Evolutionary conservation across 2,329 filamentous ascomycete species (phyloP).

Genomic region (Corniculantispora saksenae): DNA sequence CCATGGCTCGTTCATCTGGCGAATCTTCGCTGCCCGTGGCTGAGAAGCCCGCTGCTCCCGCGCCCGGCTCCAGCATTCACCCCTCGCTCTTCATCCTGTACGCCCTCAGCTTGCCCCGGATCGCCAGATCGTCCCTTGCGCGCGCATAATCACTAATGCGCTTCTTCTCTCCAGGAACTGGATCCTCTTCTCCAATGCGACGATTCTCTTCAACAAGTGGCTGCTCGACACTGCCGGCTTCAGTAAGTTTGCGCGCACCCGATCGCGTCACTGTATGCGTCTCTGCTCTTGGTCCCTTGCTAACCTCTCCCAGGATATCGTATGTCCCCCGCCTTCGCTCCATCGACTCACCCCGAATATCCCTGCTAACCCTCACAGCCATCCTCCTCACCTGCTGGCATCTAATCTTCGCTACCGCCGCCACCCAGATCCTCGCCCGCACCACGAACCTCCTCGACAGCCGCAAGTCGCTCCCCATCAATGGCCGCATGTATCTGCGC

Average conservation of each 20-base stretch:
- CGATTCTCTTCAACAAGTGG: constrained; percentile 93
- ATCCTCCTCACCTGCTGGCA: constrained; percentile 69
- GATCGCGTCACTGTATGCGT: too few species aligned
- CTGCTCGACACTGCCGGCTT: constrained; percentile 75
- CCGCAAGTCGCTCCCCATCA: constrained; percentile 63
- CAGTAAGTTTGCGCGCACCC: constrained; percentile 52
- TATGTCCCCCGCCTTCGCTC: constrained; percentile 25
- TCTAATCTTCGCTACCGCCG: constrained; percentile 64
- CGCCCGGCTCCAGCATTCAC: constrained; percentile 30
- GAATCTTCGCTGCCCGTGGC: constrained; percentile 19
- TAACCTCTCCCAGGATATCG: constrained; percentile 33
- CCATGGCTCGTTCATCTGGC: constrained; percentile 12
- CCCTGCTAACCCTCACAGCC: constrained; percentile 32
- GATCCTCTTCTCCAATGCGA: constrained; percentile 82
- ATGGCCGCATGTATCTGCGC: constrained; percentile 58
- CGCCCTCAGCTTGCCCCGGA: constrained; percentile 6
- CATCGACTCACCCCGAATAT: not conserved
- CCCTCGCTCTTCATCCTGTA: constrained; percentile 37
- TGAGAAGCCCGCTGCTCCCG: constrained; percentile 29
- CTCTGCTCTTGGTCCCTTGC: constrained; percentile 21
- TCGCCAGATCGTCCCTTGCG: not conserved
- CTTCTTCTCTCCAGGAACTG: constrained; percentile 55
- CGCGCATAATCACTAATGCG: not conserved
- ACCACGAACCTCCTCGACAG: constrained; percentile 65
- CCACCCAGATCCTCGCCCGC: constrained; percentile 66